Evolutionary conservation across 2,329 filamentous ascomycete species (phyloP).

Genomic region (Beauveria asiatica): DNA sequence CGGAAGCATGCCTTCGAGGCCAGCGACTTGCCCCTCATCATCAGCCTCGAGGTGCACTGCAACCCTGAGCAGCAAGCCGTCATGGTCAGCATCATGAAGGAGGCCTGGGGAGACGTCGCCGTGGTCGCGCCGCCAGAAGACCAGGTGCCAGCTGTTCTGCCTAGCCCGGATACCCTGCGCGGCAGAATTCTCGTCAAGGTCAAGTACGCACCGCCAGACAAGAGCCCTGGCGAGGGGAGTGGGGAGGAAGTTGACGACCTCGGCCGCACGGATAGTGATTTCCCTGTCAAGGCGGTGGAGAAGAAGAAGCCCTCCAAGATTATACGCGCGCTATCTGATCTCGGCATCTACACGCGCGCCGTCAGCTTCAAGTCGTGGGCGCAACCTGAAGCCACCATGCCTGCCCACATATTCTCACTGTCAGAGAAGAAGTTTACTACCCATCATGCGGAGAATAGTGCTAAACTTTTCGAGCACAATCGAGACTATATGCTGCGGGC

Average conservation of each 20-base stretch:
- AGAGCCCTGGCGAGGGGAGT: constrained; percentile 18
- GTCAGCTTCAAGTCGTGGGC: constrained; percentile 73
- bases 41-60: constrained; percentile 90
- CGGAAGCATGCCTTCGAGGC: constrained; percentile 67
- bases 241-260: constrained; percentile 11
- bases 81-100: constrained; percentile 88
- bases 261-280: constrained; percentile 27
- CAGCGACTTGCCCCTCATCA: constrained; percentile 77
- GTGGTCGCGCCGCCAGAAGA: constrained; percentile 48
- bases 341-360: constrained; percentile 77
- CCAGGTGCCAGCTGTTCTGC: constrained; percentile 42
- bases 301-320: constrained; percentile 50
- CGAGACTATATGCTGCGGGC: constrained; percentile 74
- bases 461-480: constrained; percentile 70
- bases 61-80: constrained; percentile 69
- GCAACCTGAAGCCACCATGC: constrained; percentile 60
- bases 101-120: constrained; percentile 63
- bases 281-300: constrained; percentile 19
- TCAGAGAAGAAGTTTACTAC: constrained; percentile 57
- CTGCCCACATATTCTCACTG: constrained; percentile 60
- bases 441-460: constrained; percentile 40
- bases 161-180: constrained; percentile 60
- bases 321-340: constrained; percentile 60
- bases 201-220: constrained; percentile 51
- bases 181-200: constrained; percentile 81